Percentiles rank a stretch among this genome's conserved stretches.
Evolutionary conservation across 164 flowering plant species (phyloP).

Genomic region (Cinnamomum micranthum): DNA sequence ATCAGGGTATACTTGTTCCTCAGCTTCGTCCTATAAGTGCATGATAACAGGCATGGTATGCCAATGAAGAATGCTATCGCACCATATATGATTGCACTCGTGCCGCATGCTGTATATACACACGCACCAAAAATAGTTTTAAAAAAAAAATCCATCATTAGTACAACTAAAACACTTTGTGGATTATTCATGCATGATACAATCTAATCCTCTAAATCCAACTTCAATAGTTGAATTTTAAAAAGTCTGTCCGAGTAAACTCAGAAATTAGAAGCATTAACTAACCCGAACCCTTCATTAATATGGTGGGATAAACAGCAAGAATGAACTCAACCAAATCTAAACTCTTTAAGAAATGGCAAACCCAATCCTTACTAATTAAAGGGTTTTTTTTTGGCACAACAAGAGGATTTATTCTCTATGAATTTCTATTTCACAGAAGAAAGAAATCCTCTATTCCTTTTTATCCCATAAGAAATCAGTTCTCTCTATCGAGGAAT

Average conservation of each 20-base stretch:
- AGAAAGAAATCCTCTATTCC: no score
- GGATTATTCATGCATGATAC: neutral
- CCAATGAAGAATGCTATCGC: conserved; percentile 12
- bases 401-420: no score
- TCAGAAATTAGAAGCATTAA: neutral
- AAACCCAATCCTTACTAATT: no score
- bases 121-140: neutral
- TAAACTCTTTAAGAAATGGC: no score
- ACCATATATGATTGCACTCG: conserved; percentile 25
- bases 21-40: conserved; percentile 33
- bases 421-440: no score
- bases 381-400: no score
- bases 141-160: no score
- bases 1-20: conserved; percentile 23
- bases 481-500: no score
- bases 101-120: conserved; percentile 27
- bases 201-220: no score
- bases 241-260: neutral
- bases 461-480: no score
- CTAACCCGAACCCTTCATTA: neutral
- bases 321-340: neutral
- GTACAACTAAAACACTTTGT: neutral
- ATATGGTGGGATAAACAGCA: no score
- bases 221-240: neutral
- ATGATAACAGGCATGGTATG: conserved; percentile 34